Evolutionary conservation across 1,284 basidiomycete species (phyloP).

Genomic region (Leccinum subatratum): DNA sequence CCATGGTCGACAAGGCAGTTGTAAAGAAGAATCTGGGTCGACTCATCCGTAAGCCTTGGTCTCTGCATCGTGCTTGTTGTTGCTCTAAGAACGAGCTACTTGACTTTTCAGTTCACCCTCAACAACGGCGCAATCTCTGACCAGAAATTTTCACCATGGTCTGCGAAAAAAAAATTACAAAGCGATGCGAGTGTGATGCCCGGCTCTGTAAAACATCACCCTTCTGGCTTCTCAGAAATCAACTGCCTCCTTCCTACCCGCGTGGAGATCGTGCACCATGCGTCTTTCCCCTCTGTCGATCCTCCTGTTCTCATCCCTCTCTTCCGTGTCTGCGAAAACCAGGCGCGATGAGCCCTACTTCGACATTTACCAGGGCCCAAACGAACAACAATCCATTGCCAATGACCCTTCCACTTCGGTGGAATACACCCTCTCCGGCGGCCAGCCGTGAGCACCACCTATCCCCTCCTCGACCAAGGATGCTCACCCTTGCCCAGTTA

Average conservation of each 20-base stretch:
- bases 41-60: slow-evolving; percentile 61
- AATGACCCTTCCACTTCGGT: slow-evolving; percentile 22
- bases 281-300: slow-evolving; percentile 6
- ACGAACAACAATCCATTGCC: slow-evolving; percentile 15
- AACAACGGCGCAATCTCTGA: background rate
- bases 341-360: slow-evolving; percentile 18
- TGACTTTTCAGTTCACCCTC: background rate
- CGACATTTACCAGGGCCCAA: slow-evolving; percentile 21
- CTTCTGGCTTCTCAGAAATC: slow-evolving; percentile 1
- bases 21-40: slow-evolving; percentile 93
- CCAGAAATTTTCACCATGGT: background rate
- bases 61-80: background rate
- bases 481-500: slow-evolving; percentile 14
- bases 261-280: slow-evolving; percentile 12
- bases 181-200: background rate
- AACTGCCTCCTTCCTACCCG: slow-evolving; percentile 4
- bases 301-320: slow-evolving; percentile 13
- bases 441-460: slow-evolving; percentile 16
- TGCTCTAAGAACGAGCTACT: slow-evolving; percentile 24
- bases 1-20: slow-evolving; percentile 98
- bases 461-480: background rate
- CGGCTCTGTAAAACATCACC: slow-evolving; percentile 13
- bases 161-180: background rate
- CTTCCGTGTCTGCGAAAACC: slow-evolving; percentile 10
- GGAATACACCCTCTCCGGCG: slow-evolving; percentile 19